phyloP scores from a whole-genome alignment of 345 rosid genomes.

The Moricandia arvensis region DNA sequence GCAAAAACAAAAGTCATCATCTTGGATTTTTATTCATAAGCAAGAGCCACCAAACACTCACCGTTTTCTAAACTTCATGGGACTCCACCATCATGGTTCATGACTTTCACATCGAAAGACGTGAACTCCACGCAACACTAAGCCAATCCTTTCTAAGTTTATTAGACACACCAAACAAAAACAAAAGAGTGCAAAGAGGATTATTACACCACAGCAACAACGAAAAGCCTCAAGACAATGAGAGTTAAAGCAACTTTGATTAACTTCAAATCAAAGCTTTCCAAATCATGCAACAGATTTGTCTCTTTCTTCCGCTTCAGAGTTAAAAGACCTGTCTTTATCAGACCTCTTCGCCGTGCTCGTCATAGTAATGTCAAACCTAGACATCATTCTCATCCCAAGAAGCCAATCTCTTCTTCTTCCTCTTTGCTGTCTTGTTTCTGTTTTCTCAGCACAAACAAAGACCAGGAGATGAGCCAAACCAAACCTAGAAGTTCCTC shows the following conservation, averaged over 20 bases:
- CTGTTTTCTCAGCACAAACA: constrained; percentile 18
- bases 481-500: constrained; percentile 37
- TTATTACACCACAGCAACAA: constrained; percentile 17
- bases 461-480: constrained; percentile 40
- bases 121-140: constrained; percentile 32
- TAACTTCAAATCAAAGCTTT: constrained; percentile 65
- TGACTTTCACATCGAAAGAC: constrained; percentile 28
- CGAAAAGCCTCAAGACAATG: constrained; percentile 35
- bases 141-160: constrained; percentile 17
- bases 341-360: constrained; percentile 39
- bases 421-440: constrained; percentile 32
- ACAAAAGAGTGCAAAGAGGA: constrained; percentile 17
- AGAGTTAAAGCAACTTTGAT: constrained; percentile 54
- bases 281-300: constrained; percentile 51
- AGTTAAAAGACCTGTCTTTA: constrained; percentile 50
- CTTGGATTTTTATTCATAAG: constrained; percentile 12
- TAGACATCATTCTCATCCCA: constrained; percentile 25
- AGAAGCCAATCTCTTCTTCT: constrained; percentile 26
- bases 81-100: constrained; percentile 35
- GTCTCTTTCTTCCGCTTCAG: constrained; percentile 45
- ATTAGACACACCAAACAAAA: constrained; percentile 17
- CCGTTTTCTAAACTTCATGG: constrained; percentile 29
- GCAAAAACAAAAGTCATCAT: constrained; percentile 6
- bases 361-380: constrained; percentile 28
- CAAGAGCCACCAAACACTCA: constrained; percentile 22